Evolutionary conservation across 371 early-diverging fungal genomes (phyloP), one percentile per base, ranked within the genome.

Genomic region (Conidiobolus incongruus): DNA sequence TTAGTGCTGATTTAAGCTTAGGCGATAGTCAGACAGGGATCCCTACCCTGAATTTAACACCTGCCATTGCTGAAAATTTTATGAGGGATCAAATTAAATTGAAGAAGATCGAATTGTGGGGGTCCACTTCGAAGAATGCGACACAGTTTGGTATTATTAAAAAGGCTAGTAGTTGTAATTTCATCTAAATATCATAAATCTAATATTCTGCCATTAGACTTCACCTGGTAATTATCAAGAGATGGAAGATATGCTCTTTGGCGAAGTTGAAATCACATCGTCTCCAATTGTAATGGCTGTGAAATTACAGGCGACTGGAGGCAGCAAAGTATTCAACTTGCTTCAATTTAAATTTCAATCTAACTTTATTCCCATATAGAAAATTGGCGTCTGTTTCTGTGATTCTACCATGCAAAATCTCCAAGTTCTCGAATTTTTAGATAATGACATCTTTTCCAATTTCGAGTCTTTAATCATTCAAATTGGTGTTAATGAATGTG

Each of bases 171-270:
- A 4, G 2, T n/a, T 7, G 11, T 43, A 32, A 11, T 24, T 28
- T 34, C 16, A 11, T 20, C 16, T 10, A 24, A n/a, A n/a, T n/a
- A n/a, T n/a, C n/a, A 4, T 13, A 26, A 21, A 3, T 15, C 36
- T 10, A 22, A 24, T 23, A n/a, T n/a, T n/a, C n/a, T n/a, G n/a
- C n/a, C n/a, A 22, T 23, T 45, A 63, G 64, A 93, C 92, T 4
- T 90, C 93, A 1, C 95, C 95, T 2, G 95, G 95, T 16, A 89
- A 93, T 46, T 53, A 91, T 38, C 77, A 81, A 50, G 75, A 71
- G 26, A 67, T 95, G 13, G 92, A 95, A 51, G 92, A 93, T 45
- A 52, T 85, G 38, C 50, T 95, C 30, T 91, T 90, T 47, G 53
- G 63, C 16, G 65, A 63, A 48, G 57, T 68, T 13, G 81, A 78